phyloP scores from a whole-genome alignment of 2,329 filamentous ascomycete genomes.

The Penicillium sp. region DNA sequence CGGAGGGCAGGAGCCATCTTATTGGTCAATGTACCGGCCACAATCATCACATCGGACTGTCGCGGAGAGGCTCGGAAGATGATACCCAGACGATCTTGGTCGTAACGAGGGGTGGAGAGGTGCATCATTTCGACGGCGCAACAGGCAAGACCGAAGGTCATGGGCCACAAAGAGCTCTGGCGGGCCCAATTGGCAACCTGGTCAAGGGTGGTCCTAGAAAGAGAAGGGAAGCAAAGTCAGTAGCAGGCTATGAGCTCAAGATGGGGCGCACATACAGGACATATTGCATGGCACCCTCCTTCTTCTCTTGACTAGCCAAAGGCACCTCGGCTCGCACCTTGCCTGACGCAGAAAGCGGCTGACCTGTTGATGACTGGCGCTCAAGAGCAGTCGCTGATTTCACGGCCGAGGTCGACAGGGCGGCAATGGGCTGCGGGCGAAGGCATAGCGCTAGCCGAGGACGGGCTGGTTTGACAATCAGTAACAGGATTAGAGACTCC shows the following conservation, averaged over 20 bases:
- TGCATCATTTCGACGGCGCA: slow-evolving; percentile 96
- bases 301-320: slow-evolving; percentile 51
- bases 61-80: slow-evolving; percentile 84
- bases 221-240: slow-evolving; percentile 5
- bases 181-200: slow-evolving; percentile 84
- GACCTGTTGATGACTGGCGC: slow-evolving; percentile 32
- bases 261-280: slow-evolving; percentile 43
- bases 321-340: slow-evolving; percentile 50
- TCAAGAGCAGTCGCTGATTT: slow-evolving; percentile 46
- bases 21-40: slow-evolving; percentile 85
- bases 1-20: slow-evolving; percentile 89
- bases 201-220: slow-evolving; percentile 53
- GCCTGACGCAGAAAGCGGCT: slow-evolving; percentile 42
- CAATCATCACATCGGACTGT: slow-evolving; percentile 88
- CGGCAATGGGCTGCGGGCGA: slow-evolving; percentile 38
- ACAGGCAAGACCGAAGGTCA: slow-evolving; percentile 89
- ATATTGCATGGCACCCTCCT: slow-evolving; percentile 54
- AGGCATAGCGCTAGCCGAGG: slow-evolving; percentile 29
- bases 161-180: slow-evolving; percentile 84
- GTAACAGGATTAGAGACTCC: neutral
- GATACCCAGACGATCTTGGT: slow-evolving; percentile 83
- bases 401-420: slow-evolving; percentile 44
- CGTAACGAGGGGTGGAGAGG: slow-evolving; percentile 83
- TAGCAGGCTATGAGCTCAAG: neutral
- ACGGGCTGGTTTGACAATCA: slow-evolving; percentile 28